phyloP scores from a whole-genome alignment of 208 protist genomes.

The Leishmania mexicana region DNA sequence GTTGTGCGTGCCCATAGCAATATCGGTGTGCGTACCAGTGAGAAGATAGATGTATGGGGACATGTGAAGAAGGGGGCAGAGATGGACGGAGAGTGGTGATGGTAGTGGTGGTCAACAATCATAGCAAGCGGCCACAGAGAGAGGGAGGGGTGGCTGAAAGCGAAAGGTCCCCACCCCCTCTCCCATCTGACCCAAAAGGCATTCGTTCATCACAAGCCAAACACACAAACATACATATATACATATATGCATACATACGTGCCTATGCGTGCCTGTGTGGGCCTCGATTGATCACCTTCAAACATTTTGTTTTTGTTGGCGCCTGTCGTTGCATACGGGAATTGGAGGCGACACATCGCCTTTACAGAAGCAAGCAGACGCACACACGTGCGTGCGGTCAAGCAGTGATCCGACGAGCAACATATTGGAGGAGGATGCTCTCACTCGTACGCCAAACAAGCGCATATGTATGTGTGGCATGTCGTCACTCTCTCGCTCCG shows the following conservation, averaged over 20 bases:
- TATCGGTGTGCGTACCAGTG: background rate
- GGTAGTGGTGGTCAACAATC: background rate
- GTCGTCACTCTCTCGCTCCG: background rate
- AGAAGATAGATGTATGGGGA: background rate
- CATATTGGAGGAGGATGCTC: background rate
- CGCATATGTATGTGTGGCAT: background rate
- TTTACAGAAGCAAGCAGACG: no score
- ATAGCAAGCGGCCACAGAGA: background rate
- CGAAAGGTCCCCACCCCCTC: background rate
- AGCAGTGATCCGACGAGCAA: background rate
- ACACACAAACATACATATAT: background rate
- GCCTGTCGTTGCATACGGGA: no score
- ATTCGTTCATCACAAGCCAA: background rate
- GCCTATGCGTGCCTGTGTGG: background rate
- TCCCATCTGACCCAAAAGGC: background rate
- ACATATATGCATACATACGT: background rate
- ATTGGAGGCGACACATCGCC: no score
- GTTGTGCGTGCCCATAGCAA: background rate
- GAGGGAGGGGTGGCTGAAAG: background rate
- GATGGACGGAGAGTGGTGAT: background rate
- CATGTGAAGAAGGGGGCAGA: background rate
- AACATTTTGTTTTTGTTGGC: no score
- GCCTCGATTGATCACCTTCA: background rate
- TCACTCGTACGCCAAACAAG: background rate
- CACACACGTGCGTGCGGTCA: background rate